Evolutionary conservation across 805 yeast genomes (phyloP), one percentile per base, ranked within the genome.

Genomic region (Kazachstania martiniae): DNA sequence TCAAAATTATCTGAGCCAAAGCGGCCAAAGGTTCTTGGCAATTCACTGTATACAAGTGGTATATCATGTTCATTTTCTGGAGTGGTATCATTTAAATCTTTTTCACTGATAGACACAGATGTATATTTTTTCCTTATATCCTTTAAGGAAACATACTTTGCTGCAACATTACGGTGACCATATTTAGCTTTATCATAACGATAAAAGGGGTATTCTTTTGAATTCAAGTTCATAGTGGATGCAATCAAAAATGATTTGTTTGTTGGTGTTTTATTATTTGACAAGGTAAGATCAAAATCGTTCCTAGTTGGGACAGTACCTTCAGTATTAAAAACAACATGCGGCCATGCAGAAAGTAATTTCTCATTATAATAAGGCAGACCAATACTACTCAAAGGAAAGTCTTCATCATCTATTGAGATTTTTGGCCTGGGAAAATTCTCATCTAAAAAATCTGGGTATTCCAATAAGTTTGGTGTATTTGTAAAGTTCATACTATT

Each of bases 1-100:
- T 89, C 95, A 58, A 91, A 91, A 54, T 86, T 95, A 44, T 80
- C 85, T 19, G 91, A 86, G 18, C 98, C 98, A 56, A 85, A 89
- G 46, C 73, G 77, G 35, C 93, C 81, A 55, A 87, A 89, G 26
- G 78, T 70, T 33, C 89, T 82, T 38, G 78, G 81, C 28, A 84
- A 62, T 44, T 76, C 73, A 25, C 75, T 63, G 59, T 79, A 89
- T 22, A 87, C 81, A 32, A 77, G 77, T 1, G 95, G 95, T 1
- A 75, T 65, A 16, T 49, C 58, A 30, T 45, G 52, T 8, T 53
- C 60, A 28, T 64, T 63, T 0, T 51, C 40, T 5, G 51, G 35
- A 18, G 46, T 53, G 23, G 43, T 44, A 15, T 38, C 33, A 35
- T 51, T 28, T 12, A 49, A 37, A 10, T 44, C 42, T 21, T 40